Evolutionary conservation across 2,329 filamentous ascomycete species (phyloP), one percentile per base, ranked within the genome.

Genomic region (Aspergillus terreus): DNA sequence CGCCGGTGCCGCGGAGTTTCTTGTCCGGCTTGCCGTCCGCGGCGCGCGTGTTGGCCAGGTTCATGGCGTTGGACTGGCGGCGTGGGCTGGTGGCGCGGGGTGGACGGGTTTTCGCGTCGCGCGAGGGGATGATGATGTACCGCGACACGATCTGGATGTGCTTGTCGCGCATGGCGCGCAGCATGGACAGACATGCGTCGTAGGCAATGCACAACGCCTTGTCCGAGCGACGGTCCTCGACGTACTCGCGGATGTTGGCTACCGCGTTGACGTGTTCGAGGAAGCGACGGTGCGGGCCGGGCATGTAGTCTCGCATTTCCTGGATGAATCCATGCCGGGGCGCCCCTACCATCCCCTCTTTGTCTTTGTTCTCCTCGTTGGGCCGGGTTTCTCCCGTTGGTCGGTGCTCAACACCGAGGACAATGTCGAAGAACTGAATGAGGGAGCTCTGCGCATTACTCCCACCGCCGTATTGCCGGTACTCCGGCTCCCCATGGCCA

Each of bases 291-390:
- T 99, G 94, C 0, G 88, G 83, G 0, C 91, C 92, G 0, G 94
- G 94, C 94, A 99, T 99, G 74, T 99, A 99, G 43, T 82, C 82
- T 52, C 92, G 87, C 94, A 99, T 99, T 59, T 99, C 94, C 65
- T 88, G 84, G 66, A 99, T 92, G 74, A 99, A 99, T 64, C 94
- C 95, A 74, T 96, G 84, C 38, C 81, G 79, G 4, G 84, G 79
- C 21, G 80, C 76, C 33, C 77, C 74, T 1, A 72, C 66, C 49
- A 74, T 73, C 11, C 73, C 73, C 19, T 71, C 71, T 14, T 66
- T 63, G 41, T 81, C 79, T 5, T 61, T 49, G 1, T 46, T 19
- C 1, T 46, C 12, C 6, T 74, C 11, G 74, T 71, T 44, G 75
- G 75, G 49, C 61, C 63, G 49, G 59, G 66, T 86, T 59, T 89